A percentile compares a stretch with the other conserved stretches of the same genome.
Evolutionary conservation across 176 grass and related monocot species (phyloP).

Genomic region (Miscanthus lutarioriparius): DNA sequence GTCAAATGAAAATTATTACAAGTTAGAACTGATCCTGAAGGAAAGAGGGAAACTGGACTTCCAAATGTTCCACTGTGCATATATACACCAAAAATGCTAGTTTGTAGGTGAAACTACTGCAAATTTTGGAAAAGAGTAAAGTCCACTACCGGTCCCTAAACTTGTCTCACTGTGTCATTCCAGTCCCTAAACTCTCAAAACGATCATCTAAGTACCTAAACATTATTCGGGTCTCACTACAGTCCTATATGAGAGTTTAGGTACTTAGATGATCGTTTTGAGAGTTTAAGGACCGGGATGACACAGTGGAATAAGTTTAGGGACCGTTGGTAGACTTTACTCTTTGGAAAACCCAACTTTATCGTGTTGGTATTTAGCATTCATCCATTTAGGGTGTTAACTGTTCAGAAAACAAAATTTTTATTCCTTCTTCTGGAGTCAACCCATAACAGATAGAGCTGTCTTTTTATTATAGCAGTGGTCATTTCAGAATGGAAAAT

Average conservation of each 20-base stretch:
- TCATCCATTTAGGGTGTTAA: not conserved
- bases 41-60: not conserved
- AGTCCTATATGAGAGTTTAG: too few species aligned
- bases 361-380: not conserved
- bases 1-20: slow-evolving; percentile 35
- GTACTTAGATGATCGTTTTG: too few species aligned
- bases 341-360: not conserved
- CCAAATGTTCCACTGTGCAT: not conserved
- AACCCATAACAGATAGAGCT: slow-evolving; percentile 5
- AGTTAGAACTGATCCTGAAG: not conserved
- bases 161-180: too few species aligned
- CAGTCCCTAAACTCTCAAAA: too few species aligned
- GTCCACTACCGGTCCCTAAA: too few species aligned
- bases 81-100: slow-evolving; percentile 15
- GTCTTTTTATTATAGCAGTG: not conserved
- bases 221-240: too few species aligned
- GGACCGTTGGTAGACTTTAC: too few species aligned
- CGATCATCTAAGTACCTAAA: too few species aligned
- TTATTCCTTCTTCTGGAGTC: not conserved
- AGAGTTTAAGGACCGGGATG: too few species aligned
- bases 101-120: not conserved
- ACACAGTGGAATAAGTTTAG: too few species aligned
- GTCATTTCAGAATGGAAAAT: slow-evolving; percentile 1
- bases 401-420: not conserved
- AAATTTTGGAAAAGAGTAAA: not conserved